phyloP scores from a whole-genome alignment of 2,329 filamentous ascomycete genomes.

The Exserohilum turcica region DNA sequence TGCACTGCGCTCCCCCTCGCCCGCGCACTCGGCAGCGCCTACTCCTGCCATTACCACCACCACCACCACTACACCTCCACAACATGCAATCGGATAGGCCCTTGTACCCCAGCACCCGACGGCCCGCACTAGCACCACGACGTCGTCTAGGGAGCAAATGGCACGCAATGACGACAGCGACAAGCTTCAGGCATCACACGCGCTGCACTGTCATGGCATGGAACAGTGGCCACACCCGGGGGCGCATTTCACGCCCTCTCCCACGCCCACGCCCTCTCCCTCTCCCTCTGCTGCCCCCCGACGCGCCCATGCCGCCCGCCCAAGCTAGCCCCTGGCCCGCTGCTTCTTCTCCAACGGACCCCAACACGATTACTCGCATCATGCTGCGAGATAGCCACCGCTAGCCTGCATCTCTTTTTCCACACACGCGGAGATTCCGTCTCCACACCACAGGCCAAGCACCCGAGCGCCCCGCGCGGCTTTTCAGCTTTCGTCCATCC shows the following conservation, averaged over 20 bases:
- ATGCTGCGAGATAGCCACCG: conserved; percentile 32
- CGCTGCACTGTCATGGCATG: conserved; percentile 25
- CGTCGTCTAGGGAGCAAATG: conserved; percentile 26
- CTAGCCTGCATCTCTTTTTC: conserved; percentile 28
- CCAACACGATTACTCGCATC: conserved; percentile 33
- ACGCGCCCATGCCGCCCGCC: not conserved
- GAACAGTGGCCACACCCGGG: conserved; percentile 17
- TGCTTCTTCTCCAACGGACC: conserved; percentile 10
- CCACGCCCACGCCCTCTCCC: no score
- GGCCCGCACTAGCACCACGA: conserved; percentile 24
- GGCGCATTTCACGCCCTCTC: no score
- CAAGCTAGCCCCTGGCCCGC: not conserved
- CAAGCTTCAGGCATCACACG: conserved; percentile 12
- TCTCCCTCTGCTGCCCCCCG: conserved; percentile 1
- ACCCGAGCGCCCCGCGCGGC: conserved; percentile 15
- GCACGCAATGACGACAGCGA: conserved; percentile 22
- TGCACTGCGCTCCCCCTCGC: no score
- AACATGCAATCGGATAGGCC: conserved; percentile 24
- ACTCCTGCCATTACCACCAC: no score
- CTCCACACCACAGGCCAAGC: conserved; percentile 22
- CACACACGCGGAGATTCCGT: conserved; percentile 24
- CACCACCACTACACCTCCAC: no score
- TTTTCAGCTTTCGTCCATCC: conserved; percentile 6
- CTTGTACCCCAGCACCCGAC: conserved; percentile 24
- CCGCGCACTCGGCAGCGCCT: no score